Evolutionary conservation across 345 rosid species (phyloP).

Genomic region (thale cress (Arabidopsis thaliana)): TAIR10.1 NC_003074.8:2618501-2619000

Average conservation of each 20-base stretch:
- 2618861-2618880: slow-evolving; percentile 39
- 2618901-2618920: slow-evolving; percentile 44
- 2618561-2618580: neutral
- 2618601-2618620: slow-evolving; percentile 83
- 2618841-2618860: slow-evolving; percentile 26
- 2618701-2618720: slow-evolving; percentile 66
- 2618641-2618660: slow-evolving; percentile 86
- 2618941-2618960: slow-evolving; percentile 49
- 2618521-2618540: slow-evolving; percentile 2
- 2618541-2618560: slow-evolving; percentile 18
- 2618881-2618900: slow-evolving; percentile 41
- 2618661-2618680: slow-evolving; percentile 99
- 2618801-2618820: slow-evolving; percentile 2
- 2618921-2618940: slow-evolving; percentile 39
- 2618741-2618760: slow-evolving; percentile 58
- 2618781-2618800: slow-evolving; percentile 22
- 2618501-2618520: slow-evolving; percentile 8
- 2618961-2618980: slow-evolving; percentile 44
- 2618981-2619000: slow-evolving; percentile 38
- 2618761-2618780: slow-evolving; percentile 18
- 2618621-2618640: slow-evolving; percentile 85
- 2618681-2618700: slow-evolving; percentile 78
- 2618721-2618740: slow-evolving; percentile 84
- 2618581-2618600: slow-evolving; percentile 68
- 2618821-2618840: slow-evolving; percentile 22